Percentiles rank a stretch among this genome's conserved stretches.
Evolutionary conservation across 2,329 filamentous ascomycete genomes (phyloP).

Genomic region (Verticillium tricorpus): DNA sequence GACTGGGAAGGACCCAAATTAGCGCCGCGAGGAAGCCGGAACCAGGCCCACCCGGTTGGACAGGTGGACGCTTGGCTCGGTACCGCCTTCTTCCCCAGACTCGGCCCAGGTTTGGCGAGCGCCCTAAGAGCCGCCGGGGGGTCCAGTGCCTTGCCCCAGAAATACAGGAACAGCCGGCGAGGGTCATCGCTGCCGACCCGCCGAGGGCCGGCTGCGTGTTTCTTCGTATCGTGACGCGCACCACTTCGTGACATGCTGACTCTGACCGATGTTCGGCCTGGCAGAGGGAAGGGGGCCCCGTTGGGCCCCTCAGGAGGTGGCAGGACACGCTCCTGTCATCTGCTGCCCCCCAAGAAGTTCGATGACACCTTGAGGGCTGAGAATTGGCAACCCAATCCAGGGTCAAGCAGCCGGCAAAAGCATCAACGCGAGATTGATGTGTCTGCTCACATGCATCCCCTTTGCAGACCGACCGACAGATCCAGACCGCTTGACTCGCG

Average conservation of each 20-base stretch:
- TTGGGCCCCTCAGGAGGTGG: too few species aligned
- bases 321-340: too few species aligned
- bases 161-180: not conserved
- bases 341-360: too few species aligned
- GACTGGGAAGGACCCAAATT: not conserved
- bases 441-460: too few species aligned
- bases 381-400: not conserved
- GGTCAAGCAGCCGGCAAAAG: not conserved
- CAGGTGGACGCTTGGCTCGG: not conserved
- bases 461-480: too few species aligned
- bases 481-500: not conserved
- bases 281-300: too few species aligned
- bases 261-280: too few species aligned
- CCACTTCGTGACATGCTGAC: too few species aligned
- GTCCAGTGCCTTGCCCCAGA: not conserved
- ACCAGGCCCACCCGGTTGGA: not conserved
- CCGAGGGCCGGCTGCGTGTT: not conserved
- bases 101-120: not conserved
- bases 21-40: not conserved
- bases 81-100: not conserved
- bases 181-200: not conserved
- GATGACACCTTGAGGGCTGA: not conserved
- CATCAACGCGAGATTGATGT: not conserved
- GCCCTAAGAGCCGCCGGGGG: not conserved
- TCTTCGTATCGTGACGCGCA: not conserved